Conservation (phyloP, 164 flowering plant genomes). For the Stephania cephalantha region DNA sequence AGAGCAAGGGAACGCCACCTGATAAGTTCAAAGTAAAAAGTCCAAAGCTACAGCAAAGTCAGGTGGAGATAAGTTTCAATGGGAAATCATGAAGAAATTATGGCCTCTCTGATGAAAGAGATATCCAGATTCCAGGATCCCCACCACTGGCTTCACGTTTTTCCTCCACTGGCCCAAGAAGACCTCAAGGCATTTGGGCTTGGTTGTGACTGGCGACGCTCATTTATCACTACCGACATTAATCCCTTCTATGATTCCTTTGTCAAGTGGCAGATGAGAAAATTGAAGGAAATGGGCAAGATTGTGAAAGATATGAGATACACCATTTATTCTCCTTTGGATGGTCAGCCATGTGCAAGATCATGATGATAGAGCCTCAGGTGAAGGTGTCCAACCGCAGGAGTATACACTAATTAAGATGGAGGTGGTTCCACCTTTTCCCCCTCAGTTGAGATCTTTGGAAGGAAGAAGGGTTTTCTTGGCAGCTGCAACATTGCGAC, state of each 20-base stretch:
- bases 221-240: conserved; percentile 75
- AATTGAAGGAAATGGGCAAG: conserved; percentile 72
- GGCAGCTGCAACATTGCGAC: conserved; percentile 88
- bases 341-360: conserved; percentile 96
- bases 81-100: conserved; percentile 78
- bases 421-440: conserved; percentile 76
- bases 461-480: conserved; percentile 70
- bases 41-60: conserved; percentile 61
- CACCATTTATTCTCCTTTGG: conserved; percentile 71
- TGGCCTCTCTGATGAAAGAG: conserved; percentile 65
- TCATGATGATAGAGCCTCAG: conserved; percentile 85
- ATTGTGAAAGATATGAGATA: conserved; percentile 76
- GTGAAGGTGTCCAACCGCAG: conserved; percentile 92
- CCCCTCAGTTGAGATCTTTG: conserved; percentile 49
- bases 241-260: conserved; percentile 80
- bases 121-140: conserved; percentile 68
- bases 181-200: conserved; percentile 81
- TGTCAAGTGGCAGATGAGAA: conserved; percentile 87
- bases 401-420: conserved; percentile 86
- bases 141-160: conserved; percentile 58
- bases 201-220: conserved; percentile 92
- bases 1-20: conserved; percentile 26
- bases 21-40: conserved; percentile 61
- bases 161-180: conserved; percentile 76
- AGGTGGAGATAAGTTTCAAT: conserved; percentile 45